Conservation (phyloP, 2,329 filamentous ascomycete genomes). For the Fusarium buxicola region DNA sequence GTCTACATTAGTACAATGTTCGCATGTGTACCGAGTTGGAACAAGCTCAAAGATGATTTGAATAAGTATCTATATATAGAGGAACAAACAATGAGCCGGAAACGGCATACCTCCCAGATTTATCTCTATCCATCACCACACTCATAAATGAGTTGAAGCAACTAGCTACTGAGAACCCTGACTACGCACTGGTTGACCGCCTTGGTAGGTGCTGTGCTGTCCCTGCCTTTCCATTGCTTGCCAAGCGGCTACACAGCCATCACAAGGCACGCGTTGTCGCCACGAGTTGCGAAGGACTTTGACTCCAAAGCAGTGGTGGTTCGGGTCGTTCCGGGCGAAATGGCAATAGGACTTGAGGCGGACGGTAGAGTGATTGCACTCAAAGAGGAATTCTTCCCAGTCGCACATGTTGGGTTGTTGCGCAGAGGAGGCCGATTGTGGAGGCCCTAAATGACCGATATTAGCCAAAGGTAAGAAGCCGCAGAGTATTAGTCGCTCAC, state of each 20-base stretch:
- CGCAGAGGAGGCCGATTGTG: neutral
- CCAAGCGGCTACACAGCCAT: conserved; percentile 54
- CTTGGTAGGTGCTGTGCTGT: neutral
- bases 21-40: conserved; percentile 1
- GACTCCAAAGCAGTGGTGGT: conserved; percentile 75
- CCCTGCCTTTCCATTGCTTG: conserved; percentile 18
- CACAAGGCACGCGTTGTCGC: conserved; percentile 66
- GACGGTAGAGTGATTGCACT: conserved; percentile 69
- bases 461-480: neutral
- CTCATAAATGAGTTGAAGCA: neutral
- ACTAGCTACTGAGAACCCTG: neutral
- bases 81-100: neutral
- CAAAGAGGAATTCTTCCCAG: conserved; percentile 76
- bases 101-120: neutral
- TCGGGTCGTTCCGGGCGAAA: conserved; percentile 77
- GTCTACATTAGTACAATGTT: conserved; percentile 5
- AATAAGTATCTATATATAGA: conserved; percentile 20
- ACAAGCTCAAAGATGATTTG: conserved; percentile 4
- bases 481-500: conserved; percentile 3
- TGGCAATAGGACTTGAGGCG: conserved; percentile 78
- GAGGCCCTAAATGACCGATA: neutral
- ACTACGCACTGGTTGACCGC: neutral
- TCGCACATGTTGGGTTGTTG: conserved; percentile 68
- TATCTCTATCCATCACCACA: neutral
- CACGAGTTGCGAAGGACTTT: conserved; percentile 73